These are phyloP conservation scores for Agaricus subrufescens DNA, from an alignment of 768 basidiomycete genomes.

Conservation along the genomic window DNA sequence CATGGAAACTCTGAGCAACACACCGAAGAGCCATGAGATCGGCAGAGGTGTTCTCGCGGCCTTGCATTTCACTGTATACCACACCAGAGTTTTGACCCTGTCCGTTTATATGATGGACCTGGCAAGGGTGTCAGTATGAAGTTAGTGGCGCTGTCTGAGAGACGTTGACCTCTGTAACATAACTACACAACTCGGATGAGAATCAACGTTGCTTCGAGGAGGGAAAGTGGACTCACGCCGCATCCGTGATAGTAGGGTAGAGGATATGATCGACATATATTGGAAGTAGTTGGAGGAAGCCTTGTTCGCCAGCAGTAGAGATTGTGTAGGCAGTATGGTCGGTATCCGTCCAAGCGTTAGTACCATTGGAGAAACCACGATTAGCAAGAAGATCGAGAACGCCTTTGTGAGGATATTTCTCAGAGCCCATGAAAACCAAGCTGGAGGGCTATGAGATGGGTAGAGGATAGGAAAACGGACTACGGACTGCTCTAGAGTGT, in stretches of 20 bases:
- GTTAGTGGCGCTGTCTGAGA: background rate
- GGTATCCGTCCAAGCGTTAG: conserved; percentile 96
- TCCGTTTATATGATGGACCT: conserved; percentile 94
- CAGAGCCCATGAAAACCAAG: conserved; percentile 92
- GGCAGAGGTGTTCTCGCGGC: conserved; percentile 86
- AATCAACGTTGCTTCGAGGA: background rate
- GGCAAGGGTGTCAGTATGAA: conserved; percentile 4
- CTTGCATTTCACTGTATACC: conserved; percentile 97
- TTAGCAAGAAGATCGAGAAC: conserved; percentile 94
- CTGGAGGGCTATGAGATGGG: conserved; percentile 29
- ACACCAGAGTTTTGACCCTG: conserved; percentile 93
- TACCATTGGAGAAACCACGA: conserved; percentile 86
- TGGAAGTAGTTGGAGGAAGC: conserved; percentile 79
- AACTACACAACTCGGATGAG: conserved; percentile 25
- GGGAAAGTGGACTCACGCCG: conserved; percentile 50
- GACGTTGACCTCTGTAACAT: conserved; percentile 49
- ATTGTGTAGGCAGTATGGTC: conserved; percentile 96
- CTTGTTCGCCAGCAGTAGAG: conserved; percentile 91
- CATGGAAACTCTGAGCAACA: conserved; percentile 17
- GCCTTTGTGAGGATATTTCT: conserved; percentile 94
- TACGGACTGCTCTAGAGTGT: conserved; percentile 91
- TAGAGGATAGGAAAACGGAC: background rate
- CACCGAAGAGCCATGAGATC: conserved; percentile 89
- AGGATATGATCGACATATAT: conserved; percentile 96
- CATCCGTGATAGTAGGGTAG: conserved; percentile 89